Percentiles rank a stretch among this genome's conserved stretches.
phyloP scores from a whole-genome alignment of 2,329 filamentous ascomycete species.

The Hortaea sp. region DNA sequence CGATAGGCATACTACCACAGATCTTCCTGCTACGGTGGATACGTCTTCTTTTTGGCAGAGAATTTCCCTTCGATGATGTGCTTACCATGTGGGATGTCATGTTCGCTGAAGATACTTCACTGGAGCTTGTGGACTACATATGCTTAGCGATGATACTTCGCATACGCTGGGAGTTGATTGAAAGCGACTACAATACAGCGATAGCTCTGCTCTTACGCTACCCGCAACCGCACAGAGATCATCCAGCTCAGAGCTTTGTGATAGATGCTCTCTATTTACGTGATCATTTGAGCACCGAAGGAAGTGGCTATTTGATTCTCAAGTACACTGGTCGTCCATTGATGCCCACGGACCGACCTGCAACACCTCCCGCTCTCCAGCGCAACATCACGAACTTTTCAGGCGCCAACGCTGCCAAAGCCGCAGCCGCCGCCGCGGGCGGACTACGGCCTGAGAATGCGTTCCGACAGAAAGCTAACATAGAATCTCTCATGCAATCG shows the following conservation, averaged over 20 bases:
- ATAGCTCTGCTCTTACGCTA: constrained; percentile 78
- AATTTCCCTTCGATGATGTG: constrained; percentile 80
- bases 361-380: constrained; percentile 23
- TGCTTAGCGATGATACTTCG: constrained; percentile 89
- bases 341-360: constrained; percentile 19
- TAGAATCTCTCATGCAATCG: constrained; percentile 65
- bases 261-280: constrained; percentile 71
- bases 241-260: constrained; percentile 56
- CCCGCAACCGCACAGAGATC: constrained; percentile 43
- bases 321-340: constrained; percentile 53
- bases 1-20: constrained; percentile 85
- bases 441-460: constrained; percentile 2
- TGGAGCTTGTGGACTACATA: constrained; percentile 79
- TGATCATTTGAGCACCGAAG: constrained; percentile 51
- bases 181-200: constrained; percentile 78
- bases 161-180: constrained; percentile 79
- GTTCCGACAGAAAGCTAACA: constrained; percentile 32
- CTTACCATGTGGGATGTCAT: constrained; percentile 83
- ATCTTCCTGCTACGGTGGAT: constrained; percentile 98
- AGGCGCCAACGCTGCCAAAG: constrained; percentile 5
- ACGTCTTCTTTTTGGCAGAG: constrained; percentile 79
- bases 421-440: constrained; percentile 4
- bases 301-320: constrained; percentile 55
- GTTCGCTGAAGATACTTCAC: constrained; percentile 71
- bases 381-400: constrained; percentile 25